Evolutionary conservation across 2,329 filamentous ascomycete species (phyloP), one percentile per base, ranked within the genome.

Genomic region (Trichoderma citrinoviride): DNA sequence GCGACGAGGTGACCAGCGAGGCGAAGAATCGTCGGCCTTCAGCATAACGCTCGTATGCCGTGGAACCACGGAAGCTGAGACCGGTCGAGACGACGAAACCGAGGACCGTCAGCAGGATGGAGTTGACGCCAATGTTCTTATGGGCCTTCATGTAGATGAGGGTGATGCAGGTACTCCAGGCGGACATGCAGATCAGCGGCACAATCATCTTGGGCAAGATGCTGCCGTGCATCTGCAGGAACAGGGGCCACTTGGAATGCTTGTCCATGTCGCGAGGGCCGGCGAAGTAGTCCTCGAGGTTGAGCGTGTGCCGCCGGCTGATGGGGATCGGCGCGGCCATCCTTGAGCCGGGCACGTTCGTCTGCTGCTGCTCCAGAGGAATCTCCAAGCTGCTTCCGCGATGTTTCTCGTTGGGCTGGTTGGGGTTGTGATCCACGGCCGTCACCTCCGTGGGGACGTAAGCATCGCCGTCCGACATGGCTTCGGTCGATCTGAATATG

Each of bases 51-150:
- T 93, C 90, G 70, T 93, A 93, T 10, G 90, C 90, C 7, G 90
- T 91, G 2, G 89, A 88, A 68, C 85, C 90, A 65, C 90, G 87
- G 78, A 93, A 92, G 1, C 89, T 92, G 40, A 93, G 82, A n/a
- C 88, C 85, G 66, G 93, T 78, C 84, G 88, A 88, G 74, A 93
- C 90, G 66, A 93, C 88, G 79, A 93, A 93, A 88, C 90, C 90
- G 50, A 90, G 84, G 60, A 93, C 87, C 1, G 90, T 93, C 61
- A 93, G 81, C 21, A 93, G 80, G 37, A 78, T 76, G 0, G 77
- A 77, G 66, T 78, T 68, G 50, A 79, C 74, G 19, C 71, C 73
- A 4, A 77, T 57, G 0, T 17, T 58, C 67, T 82, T 58, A 67
- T 82, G 74, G 14, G 83, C 77, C 55, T 78, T 78, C 64, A 79